Conservation (phyloP, 1,284 basidiomycete species). For the Takashimella koratensis region DNA sequence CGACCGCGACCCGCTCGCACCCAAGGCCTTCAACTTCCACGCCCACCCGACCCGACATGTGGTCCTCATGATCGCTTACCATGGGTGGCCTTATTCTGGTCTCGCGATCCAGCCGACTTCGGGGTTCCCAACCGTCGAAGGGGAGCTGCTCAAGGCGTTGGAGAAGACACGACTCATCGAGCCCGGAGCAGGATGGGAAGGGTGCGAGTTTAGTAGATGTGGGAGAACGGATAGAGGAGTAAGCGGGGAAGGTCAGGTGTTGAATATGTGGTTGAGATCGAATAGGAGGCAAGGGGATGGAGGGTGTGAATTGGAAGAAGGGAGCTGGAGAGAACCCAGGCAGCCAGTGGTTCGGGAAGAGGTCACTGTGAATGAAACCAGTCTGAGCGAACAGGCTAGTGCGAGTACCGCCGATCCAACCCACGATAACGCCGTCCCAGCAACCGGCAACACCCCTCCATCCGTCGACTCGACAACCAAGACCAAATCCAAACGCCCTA, state of each 20-base stretch:
- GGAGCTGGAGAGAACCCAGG: constrained; percentile 18
- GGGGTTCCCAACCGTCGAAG: constrained; percentile 84
- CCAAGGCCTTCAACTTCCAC: constrained; percentile 55
- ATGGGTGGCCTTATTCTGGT: constrained; percentile 88
- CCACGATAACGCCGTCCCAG: no score
- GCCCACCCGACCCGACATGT: constrained; percentile 76
- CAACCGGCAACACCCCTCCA: not conserved
- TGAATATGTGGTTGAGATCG: constrained; percentile 85
- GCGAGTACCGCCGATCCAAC: not conserved
- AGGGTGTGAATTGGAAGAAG: constrained; percentile 25
- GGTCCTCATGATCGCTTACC: constrained; percentile 86
- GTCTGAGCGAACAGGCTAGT: not conserved
- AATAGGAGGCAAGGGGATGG: constrained; percentile 30
- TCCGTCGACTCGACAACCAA: not conserved
- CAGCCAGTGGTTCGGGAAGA: not conserved
- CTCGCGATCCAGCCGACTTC: constrained; percentile 68
- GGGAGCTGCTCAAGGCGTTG: constrained; percentile 76
- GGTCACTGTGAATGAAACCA: constrained; percentile 1
- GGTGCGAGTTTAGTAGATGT: constrained; percentile 85
- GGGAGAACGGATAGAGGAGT: constrained; percentile 94
- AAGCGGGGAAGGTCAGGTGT: constrained; percentile 88
- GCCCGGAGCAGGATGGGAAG: constrained; percentile 67
- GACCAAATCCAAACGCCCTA: constrained; percentile 2
- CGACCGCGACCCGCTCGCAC: not conserved
- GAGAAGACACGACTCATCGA: constrained; percentile 73